Percentiles rank a stretch among this genome's conserved stretches.
Evolutionary conservation across 1,284 basidiomycete species (phyloP).

Genomic region (Ganoderma resinaceum): DNA sequence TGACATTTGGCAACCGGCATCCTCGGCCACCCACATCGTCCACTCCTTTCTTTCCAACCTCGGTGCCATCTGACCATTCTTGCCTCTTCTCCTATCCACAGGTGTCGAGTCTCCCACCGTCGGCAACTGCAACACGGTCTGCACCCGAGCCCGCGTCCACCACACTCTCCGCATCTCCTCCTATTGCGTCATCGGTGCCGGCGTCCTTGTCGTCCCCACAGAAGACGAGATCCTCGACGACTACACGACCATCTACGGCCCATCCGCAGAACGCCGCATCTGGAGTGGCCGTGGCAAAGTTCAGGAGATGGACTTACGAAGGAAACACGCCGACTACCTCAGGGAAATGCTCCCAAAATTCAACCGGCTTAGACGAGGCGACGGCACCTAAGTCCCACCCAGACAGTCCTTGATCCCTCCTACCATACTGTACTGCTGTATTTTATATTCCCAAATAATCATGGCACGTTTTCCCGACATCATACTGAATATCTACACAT

Average conservation of each 20-base stretch:
- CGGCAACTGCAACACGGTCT: slow-evolving; percentile 87
- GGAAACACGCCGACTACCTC: slow-evolving; percentile 91
- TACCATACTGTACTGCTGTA: no score
- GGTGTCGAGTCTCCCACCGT: slow-evolving; percentile 86
- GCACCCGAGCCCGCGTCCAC: slow-evolving; percentile 80
- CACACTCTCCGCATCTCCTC: slow-evolving; percentile 80
- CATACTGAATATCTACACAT: no score
- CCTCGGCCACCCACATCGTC: neutral
- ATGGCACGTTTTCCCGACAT: no score
- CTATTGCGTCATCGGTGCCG: slow-evolving; percentile 84
- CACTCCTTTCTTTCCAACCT: neutral
- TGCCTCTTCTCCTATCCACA: slow-evolving; percentile 38
- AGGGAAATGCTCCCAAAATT: slow-evolving; percentile 91
- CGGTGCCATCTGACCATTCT: neutral
- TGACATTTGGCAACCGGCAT: slow-evolving; percentile 7
- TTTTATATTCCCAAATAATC: no score
- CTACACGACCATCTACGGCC: slow-evolving; percentile 87
- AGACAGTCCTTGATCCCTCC: no score
- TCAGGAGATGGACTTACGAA: slow-evolving; percentile 83
- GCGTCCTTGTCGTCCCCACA: slow-evolving; percentile 76
- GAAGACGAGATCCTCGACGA: slow-evolving; percentile 84
- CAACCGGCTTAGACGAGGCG: slow-evolving; percentile 59
- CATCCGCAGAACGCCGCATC: slow-evolving; percentile 69
- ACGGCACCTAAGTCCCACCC: slow-evolving; percentile 25
- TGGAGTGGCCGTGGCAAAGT: slow-evolving; percentile 90